Evolutionary conservation across 371 early-diverging fungal species (phyloP).

Genomic region (Lichtheimia ornata): DNA sequence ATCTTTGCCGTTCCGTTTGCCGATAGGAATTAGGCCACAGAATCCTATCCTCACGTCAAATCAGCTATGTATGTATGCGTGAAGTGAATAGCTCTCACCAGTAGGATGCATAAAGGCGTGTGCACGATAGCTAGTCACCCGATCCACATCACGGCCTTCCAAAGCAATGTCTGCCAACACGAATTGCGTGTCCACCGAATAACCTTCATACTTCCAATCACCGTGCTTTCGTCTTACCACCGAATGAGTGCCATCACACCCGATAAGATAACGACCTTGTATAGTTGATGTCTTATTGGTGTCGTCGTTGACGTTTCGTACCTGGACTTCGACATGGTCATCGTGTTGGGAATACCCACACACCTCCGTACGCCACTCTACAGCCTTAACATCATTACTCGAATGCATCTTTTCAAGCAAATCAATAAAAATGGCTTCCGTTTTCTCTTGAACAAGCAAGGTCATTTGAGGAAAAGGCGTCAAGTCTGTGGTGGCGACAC

Average conservation of each 20-base stretch:
- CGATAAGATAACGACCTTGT: conserved; percentile 30
- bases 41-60: not conserved
- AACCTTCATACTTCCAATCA: conserved; percentile 39
- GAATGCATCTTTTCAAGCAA: not conserved
- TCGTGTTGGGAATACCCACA: conserved; percentile 31
- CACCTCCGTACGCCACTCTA: conserved; percentile 34
- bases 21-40: conserved; percentile 13
- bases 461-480: conserved; percentile 31
- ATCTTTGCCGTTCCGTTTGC: conserved; percentile 1
- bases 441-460: conserved; percentile 27
- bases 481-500: conserved; percentile 18
- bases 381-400: not conserved
- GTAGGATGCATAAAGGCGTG: conserved; percentile 5
- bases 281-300: conserved; percentile 5
- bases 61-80: not conserved
- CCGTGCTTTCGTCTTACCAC: conserved; percentile 20
- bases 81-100: not conserved
- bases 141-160: conserved; percentile 5
- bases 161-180: conserved; percentile 32
- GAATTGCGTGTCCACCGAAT: conserved; percentile 26
- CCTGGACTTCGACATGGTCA: conserved; percentile 21
- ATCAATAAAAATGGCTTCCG: conserved; percentile 25
- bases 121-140: not conserved
- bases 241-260: conserved; percentile 47
- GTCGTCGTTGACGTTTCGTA: not conserved